Conservation (phyloP, 306 rosid genomes). For the Dryas drummondii region DNA sequence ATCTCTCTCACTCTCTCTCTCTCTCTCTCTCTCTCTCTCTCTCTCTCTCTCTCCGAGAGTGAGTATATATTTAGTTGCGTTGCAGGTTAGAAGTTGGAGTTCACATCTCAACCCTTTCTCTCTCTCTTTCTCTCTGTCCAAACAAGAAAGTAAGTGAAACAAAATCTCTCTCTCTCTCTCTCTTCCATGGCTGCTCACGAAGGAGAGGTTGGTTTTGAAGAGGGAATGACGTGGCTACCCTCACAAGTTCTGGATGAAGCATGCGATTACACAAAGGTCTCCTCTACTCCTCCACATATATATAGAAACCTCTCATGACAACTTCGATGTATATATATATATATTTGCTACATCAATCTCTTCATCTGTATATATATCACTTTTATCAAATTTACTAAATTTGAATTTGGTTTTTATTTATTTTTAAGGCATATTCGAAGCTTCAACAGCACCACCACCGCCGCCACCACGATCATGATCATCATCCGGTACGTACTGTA, state of each 20-base stretch:
- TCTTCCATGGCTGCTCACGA: constrained; percentile 48
- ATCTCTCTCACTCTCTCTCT: not conserved
- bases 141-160: constrained; percentile 21
- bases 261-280: constrained; percentile 39
- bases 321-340: too few species aligned
- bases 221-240: constrained; percentile 64
- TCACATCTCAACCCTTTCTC: constrained; percentile 27
- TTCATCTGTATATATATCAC: not conserved
- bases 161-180: not conserved
- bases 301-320: not conserved
- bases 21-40: not conserved
- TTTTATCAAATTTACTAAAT: not conserved
- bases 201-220: constrained; percentile 50
- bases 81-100: constrained; percentile 63
- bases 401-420: not conserved
- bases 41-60: not conserved
- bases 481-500: constrained; percentile 3
- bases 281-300: not conserved
- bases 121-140: constrained; percentile 11
- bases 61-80: constrained; percentile 50
- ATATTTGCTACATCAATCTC: not conserved
- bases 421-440: constrained; percentile 22
- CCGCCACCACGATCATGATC: constrained; percentile 16
- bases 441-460: constrained; percentile 12
- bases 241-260: constrained; percentile 50